These are phyloP conservation scores for Anthostomella pinea DNA, from an alignment of 2,329 filamentous ascomycete species.

Conservation along the genomic window DNA sequence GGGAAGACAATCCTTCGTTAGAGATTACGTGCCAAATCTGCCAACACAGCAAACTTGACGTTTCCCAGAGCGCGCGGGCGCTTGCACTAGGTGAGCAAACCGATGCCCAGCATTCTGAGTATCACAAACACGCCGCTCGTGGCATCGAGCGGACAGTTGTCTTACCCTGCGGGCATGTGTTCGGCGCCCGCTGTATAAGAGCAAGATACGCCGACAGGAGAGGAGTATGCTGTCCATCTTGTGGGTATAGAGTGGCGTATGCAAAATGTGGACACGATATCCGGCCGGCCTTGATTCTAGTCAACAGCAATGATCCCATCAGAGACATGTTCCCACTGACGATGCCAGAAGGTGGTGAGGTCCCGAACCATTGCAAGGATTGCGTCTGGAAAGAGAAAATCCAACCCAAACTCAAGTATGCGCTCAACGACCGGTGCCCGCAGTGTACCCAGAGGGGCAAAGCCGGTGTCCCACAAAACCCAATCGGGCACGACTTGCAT, in stretches of 20 bases:
- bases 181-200: conserved; percentile 24
- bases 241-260: conserved; percentile 23
- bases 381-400: conserved; percentile 24
- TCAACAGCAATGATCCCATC: conserved; percentile 11
- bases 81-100: conserved; percentile 1
- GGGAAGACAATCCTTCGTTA: conserved; percentile 6
- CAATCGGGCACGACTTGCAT: conserved; percentile 18
- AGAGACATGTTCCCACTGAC: conserved; percentile 24
- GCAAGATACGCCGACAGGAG: conserved; percentile 2
- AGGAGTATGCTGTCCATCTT: conserved; percentile 20
- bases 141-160: conserved; percentile 21
- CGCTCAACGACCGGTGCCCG: conserved; percentile 19
- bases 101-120: conserved; percentile 3
- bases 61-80: conserved; percentile 17
- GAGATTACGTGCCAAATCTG: conserved; percentile 22
- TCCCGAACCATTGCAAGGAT: conserved; percentile 20
- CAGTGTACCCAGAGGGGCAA: conserved; percentile 13
- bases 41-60: conserved; percentile 14
- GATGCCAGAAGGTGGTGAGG: conserved; percentile 19
- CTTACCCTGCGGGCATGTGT: conserved; percentile 26
- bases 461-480: conserved; percentile 8
- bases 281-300: conserved; percentile 15
- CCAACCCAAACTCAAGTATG: conserved; percentile 11
- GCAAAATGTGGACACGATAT: conserved; percentile 20
- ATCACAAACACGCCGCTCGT: conserved; percentile 11